Percentiles rank a stretch among this genome's conserved stretches.
Conservation (phyloP, 31 red algal genomes). For the Pterothamnion heteromorphum region DNA sequence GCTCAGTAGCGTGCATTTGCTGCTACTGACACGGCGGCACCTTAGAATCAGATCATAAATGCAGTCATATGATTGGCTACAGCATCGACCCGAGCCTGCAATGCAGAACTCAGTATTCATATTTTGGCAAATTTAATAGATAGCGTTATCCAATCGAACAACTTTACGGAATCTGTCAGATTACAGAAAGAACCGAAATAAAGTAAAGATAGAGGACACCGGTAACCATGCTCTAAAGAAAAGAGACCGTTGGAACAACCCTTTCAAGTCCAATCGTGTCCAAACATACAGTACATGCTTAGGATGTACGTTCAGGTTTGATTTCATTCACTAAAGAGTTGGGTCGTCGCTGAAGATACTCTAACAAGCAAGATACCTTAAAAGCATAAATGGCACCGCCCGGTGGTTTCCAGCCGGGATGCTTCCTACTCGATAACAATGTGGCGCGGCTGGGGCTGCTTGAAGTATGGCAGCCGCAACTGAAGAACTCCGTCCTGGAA, state of each 20-base stretch:
- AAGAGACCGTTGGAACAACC: not conserved
- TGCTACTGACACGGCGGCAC: too few species aligned
- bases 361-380: not conserved
- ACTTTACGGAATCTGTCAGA: too few species aligned
- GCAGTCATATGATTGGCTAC: too few species aligned
- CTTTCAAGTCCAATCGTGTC: not conserved
- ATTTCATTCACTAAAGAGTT: not conserved
- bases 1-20: too few species aligned
- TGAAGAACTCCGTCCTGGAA: conserved; percentile 28
- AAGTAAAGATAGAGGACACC: not conserved
- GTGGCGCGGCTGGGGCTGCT: not conserved
- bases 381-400: not conserved
- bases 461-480: not conserved
- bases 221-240: not conserved
- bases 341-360: not conserved
- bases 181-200: too few species aligned
- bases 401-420: not conserved
- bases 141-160: too few species aligned
- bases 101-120: too few species aligned
- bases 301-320: not conserved
- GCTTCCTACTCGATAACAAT: conserved; percentile 13
- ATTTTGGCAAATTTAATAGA: too few species aligned
- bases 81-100: too few species aligned
- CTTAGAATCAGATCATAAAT: too few species aligned
- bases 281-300: not conserved